Conservation (phyloP, 2,329 filamentous ascomycete genomes). For the Rutstroemia sp. region DNA sequence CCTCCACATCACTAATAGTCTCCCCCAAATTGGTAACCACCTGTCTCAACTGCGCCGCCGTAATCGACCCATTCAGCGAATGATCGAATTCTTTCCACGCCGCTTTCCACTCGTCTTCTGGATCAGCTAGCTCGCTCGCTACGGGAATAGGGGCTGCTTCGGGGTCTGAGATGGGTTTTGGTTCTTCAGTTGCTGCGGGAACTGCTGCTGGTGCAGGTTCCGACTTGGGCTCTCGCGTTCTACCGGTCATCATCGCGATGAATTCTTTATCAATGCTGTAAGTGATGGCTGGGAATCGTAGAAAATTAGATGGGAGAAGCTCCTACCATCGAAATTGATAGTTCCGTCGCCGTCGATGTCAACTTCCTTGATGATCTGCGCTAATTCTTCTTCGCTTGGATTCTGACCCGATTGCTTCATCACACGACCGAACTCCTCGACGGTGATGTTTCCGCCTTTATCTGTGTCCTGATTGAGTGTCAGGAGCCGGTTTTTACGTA, state of each 20-base stretch:
- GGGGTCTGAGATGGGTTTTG: neutral
- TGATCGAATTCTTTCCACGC: slow-evolving; percentile 33
- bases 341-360: slow-evolving; percentile 58
- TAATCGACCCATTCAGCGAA: slow-evolving; percentile 30
- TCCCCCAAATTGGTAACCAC: slow-evolving; percentile 30
- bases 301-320: neutral
- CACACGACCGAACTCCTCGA: slow-evolving; percentile 10
- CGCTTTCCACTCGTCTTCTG: slow-evolving; percentile 26
- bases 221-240: slow-evolving; percentile 19
- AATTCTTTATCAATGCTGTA: slow-evolving; percentile 29
- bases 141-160: neutral
- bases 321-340: slow-evolving; percentile 53
- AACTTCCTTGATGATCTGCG: slow-evolving; percentile 62
- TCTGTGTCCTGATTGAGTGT: slow-evolving; percentile 6
- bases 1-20: slow-evolving; percentile 29
- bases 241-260: slow-evolving; percentile 37
- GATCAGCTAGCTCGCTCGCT: slow-evolving; percentile 8
- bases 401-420: slow-evolving; percentile 9
- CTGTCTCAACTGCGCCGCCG: slow-evolving; percentile 30
- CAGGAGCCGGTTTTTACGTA: neutral
- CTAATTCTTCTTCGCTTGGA: slow-evolving; percentile 37
- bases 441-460: slow-evolving; percentile 10
- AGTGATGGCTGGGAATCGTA: neutral
- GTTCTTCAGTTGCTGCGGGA: no score
- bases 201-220: neutral